Percentiles rank a stretch among this genome's conserved stretches.
Evolutionary conservation across 805 yeast genomes (phyloP).

Genomic region (Teunomyces kruisii): DNA sequence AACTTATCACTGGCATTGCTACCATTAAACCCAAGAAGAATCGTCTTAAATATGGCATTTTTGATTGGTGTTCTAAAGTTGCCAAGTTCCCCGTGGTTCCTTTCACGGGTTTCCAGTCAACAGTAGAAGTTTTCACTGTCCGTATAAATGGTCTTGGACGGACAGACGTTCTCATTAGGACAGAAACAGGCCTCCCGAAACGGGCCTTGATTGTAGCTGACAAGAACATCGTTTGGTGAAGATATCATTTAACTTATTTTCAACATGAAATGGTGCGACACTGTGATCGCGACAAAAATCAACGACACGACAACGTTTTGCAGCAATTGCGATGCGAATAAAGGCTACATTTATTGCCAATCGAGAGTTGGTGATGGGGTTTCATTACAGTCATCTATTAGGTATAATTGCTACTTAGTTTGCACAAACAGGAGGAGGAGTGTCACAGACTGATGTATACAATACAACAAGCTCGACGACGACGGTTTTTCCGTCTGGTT

Average conservation of each 20-base stretch:
- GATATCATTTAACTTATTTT: not conserved
- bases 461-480: slow-evolving; percentile 10
- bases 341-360: not conserved
- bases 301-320: not conserved
- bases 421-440: slow-evolving; percentile 1
- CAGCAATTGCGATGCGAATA: not conserved
- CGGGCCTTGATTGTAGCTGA: not conserved
- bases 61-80: slow-evolving; percentile 38
- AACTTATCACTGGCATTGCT: slow-evolving; percentile 85
- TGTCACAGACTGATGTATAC: slow-evolving; percentile 9
- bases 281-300: not conserved
- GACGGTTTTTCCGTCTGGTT: slow-evolving; percentile 6
- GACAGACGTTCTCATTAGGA: not conserved
- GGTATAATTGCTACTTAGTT: not conserved
- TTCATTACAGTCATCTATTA: slow-evolving; percentile 1
- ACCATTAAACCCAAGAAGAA: slow-evolving; percentile 46
- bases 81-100: slow-evolving; percentile 40
- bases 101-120: slow-evolving; percentile 83
- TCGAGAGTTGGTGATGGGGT: not conserved
- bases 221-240: not conserved
- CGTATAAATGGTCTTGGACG: slow-evolving; percentile 8
- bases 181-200: not conserved
- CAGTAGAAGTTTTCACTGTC: slow-evolving; percentile 58
- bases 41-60: slow-evolving; percentile 36
- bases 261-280: not conserved